Percentiles rank a stretch among this genome's conserved stretches.
phyloP scores from a whole-genome alignment of 208 protist species.

The Trichomonas vaginalis region DNA sequence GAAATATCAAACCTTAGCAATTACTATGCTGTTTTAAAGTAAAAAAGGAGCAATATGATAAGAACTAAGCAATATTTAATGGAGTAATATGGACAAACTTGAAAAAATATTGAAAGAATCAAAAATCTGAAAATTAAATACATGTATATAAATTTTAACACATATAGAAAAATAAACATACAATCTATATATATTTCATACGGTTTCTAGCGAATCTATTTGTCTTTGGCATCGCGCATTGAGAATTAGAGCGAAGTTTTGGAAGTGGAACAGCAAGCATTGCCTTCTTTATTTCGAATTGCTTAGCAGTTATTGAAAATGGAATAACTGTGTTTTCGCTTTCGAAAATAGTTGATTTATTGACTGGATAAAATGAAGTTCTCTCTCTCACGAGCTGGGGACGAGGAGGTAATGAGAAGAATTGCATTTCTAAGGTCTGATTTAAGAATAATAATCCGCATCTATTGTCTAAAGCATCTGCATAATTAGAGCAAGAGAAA shows the following conservation, averaged over 20 bases:
- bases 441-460: neutral
- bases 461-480: neutral
- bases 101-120: no score
- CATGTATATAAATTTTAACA: neutral
- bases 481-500: constrained; percentile 1
- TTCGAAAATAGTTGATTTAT: neutral
- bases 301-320: neutral
- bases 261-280: neutral
- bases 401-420: neutral
- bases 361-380: neutral
- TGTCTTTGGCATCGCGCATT: neutral
- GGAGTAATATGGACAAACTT: no score
- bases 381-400: neutral
- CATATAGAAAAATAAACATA: neutral
- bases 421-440: neutral
- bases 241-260: neutral
- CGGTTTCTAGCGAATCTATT: neutral
- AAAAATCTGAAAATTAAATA: no score
- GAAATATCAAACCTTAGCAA: no score
- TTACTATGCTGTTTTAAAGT: no score
- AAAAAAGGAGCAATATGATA: no score
- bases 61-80: no score
- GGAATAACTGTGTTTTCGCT: neutral
- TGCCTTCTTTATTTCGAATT: neutral
- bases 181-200: neutral